phyloP scores from a whole-genome alignment of 78 protist species.

The Dictyostelium intermedium region DNA sequence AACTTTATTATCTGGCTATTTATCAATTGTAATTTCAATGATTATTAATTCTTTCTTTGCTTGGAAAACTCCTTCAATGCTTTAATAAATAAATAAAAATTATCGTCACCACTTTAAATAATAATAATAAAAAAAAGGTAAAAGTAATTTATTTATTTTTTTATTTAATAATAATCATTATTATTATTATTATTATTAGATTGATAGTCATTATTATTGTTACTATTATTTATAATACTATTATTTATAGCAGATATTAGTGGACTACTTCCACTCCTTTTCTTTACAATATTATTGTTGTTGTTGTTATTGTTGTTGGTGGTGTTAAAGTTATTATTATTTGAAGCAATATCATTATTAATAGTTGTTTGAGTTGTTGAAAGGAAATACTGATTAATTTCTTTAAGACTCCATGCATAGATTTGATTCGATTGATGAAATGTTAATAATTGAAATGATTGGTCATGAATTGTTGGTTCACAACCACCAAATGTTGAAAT shows the following conservation, averaged over 20 bases:
- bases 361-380: neutral
- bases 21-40: slow-evolving; percentile 64
- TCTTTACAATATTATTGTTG: neutral
- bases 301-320: neutral
- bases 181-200: neutral
- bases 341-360: neutral
- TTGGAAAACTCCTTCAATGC: slow-evolving; percentile 57
- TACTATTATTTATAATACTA: neutral
- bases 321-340: neutral
- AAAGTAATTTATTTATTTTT: neutral
- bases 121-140: neutral
- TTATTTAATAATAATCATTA: too few relatives aligned
- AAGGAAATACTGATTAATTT: neutral
- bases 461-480: slow-evolving; percentile 14
- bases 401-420: slow-evolving; percentile 19
- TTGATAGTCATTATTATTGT: neutral
- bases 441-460: slow-evolving; percentile 7
- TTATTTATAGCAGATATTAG: neutral
- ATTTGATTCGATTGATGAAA: slow-evolving; percentile 15
- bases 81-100: neutral
- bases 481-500: slow-evolving; percentile 36
- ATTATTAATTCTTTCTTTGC: slow-evolving; percentile 57
- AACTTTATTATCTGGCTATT: slow-evolving; percentile 52
- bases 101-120: too few relatives aligned
- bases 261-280: neutral